These are phyloP conservation scores for Trichoderma hamatum DNA, from an alignment of 2,329 filamentous ascomycete genomes.

Conservation along the genomic window DNA sequence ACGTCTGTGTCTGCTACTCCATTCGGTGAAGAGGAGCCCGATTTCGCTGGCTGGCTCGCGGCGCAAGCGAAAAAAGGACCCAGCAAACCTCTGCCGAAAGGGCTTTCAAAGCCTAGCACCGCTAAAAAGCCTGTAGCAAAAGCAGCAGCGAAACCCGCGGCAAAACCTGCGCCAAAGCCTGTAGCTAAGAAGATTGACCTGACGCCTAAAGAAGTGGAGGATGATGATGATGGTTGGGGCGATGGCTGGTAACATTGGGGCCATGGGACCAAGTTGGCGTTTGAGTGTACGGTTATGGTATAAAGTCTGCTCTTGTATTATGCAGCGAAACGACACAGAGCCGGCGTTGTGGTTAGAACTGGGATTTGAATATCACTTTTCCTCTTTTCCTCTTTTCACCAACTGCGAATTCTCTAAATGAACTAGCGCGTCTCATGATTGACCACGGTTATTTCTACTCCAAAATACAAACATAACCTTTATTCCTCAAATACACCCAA, in stretches of 20 bases:
- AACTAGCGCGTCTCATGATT: neutral
- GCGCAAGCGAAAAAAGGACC: slow-evolving; percentile 75
- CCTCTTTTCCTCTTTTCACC: neutral
- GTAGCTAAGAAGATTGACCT: slow-evolving; percentile 69
- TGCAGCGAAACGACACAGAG: neutral
- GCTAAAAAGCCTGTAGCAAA: slow-evolving; percentile 48
- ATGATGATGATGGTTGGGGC: slow-evolving; percentile 67
- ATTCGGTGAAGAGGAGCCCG: slow-evolving; percentile 86
- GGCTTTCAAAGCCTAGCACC: slow-evolving; percentile 64
- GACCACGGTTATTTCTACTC: neutral
- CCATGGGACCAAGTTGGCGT: neutral
- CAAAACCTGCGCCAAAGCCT: slow-evolving; percentile 47
- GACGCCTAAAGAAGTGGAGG: slow-evolving; percentile 62
- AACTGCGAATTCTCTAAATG: neutral
- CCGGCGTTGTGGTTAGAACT: slow-evolving; percentile 25
- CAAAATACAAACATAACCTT: neutral
- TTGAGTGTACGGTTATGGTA: neutral
- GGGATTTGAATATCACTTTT: neutral
- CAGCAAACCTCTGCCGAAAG: slow-evolving; percentile 77
- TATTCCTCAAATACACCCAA: neutral
- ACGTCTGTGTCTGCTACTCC: slow-evolving; percentile 48
- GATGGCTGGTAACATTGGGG: slow-evolving; percentile 58
- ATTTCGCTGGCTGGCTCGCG: slow-evolving; percentile 93
- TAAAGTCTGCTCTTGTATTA: neutral
- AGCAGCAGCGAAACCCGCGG: slow-evolving; percentile 44